A percentile compares a stretch with the other conserved stretches of the same genome.
Evolutionary conservation across 257 asterid genomes (phyloP).

Genomic region (Solanum microdontum): DNA sequence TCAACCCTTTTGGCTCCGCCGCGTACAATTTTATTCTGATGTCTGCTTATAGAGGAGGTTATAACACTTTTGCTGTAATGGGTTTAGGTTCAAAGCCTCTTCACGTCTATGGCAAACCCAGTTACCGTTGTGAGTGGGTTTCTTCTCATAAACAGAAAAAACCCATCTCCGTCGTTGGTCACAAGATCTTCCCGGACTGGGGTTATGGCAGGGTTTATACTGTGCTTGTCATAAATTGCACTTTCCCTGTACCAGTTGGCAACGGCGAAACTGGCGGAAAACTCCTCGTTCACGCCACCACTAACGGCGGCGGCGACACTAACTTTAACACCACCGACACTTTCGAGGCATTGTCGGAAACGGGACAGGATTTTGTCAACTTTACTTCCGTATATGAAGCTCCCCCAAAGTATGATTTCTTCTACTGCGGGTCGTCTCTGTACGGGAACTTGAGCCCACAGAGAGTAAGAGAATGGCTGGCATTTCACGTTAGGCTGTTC

Average conservation of each 20-base stretch:
- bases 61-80: conserved; percentile 28
- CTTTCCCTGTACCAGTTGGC: conserved; percentile 27
- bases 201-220: conserved; percentile 83
- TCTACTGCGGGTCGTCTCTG: conserved; percentile 73
- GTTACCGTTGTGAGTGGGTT: conserved; percentile 34
- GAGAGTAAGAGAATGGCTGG: conserved; percentile 69
- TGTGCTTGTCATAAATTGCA: conserved; percentile 64
- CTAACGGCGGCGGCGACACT: conserved; percentile 33
- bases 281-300: conserved; percentile 36
- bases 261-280: conserved; percentile 29
- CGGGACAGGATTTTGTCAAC: conserved; percentile 10
- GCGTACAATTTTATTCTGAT: conserved; percentile 36
- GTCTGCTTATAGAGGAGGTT: conserved; percentile 51
- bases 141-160: neutral
- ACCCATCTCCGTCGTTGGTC: conserved; percentile 7
- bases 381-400: conserved; percentile 15
- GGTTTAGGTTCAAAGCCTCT: conserved; percentile 44
- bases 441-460: conserved; percentile 61
- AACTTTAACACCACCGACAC: conserved; percentile 34
- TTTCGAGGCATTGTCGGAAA: conserved; percentile 33
- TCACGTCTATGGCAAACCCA: conserved; percentile 31
- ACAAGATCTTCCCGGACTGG: conserved; percentile 52
- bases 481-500: conserved; percentile 50
- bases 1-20: conserved; percentile 34
- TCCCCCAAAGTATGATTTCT: conserved; percentile 38